phyloP scores from a whole-genome alignment of 257 asterid species.

The Voacanga thouarsii region DNA sequence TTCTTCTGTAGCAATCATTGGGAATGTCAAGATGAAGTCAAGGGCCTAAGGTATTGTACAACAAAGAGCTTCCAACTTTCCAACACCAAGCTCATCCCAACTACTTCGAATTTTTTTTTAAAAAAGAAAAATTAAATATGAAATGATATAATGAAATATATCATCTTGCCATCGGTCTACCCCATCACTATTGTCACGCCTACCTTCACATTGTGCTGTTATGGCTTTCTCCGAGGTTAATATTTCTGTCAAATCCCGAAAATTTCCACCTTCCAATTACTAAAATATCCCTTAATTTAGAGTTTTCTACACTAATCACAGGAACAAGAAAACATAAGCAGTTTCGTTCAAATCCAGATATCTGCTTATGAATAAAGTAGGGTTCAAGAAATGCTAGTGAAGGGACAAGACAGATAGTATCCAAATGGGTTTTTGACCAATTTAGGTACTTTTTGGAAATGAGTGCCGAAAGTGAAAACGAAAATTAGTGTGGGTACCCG shows the following conservation, averaged over 20 bases:
- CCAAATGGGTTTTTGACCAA: too few species aligned
- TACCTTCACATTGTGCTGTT: background rate
- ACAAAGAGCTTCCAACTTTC: slow-evolving; percentile 8
- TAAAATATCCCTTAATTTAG: too few species aligned
- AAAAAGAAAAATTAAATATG: background rate
- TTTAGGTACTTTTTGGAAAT: too few species aligned
- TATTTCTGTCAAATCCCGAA: background rate
- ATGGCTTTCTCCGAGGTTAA: background rate
- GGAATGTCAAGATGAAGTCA: slow-evolving; percentile 8
- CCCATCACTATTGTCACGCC: background rate
- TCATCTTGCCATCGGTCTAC: background rate
- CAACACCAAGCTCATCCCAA: background rate
- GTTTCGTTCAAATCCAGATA: background rate
- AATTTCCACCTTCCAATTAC: background rate
- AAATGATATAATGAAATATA: slow-evolving; percentile 5
- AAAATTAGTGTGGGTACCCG: too few species aligned
- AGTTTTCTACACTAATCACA: too few species aligned
- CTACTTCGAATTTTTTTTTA: slow-evolving; percentile 3
- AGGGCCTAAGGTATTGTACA: slow-evolving; percentile 10
- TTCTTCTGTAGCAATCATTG: background rate
- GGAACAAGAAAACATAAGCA: background rate
- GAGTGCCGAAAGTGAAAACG: too few species aligned
- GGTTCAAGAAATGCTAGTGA: background rate
- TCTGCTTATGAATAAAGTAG: background rate
- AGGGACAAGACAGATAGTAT: background rate